phyloP scores from a whole-genome alignment of 805 yeast species.

The Geotrichum ghanense region DNA sequence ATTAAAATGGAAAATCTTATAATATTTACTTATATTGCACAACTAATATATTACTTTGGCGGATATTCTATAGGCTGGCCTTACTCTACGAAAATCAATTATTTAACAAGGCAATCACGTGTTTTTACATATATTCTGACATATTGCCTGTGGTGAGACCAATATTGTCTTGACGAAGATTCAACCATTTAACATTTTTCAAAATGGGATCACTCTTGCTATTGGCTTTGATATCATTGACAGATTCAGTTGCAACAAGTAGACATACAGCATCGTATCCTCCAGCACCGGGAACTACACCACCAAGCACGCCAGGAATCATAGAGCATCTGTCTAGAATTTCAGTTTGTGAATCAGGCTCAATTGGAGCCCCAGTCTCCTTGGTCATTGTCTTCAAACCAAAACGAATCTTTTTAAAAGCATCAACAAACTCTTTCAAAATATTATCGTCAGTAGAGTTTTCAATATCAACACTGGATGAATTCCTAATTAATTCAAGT shows the following conservation, averaged over 20 bases:
- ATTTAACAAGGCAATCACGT: no score
- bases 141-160: conserved; percentile 46
- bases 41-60: no score
- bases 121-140: conserved; percentile 2
- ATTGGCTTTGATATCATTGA: conserved; percentile 25
- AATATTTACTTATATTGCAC: no score
- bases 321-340: conserved; percentile 46
- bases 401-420: conserved; percentile 35
- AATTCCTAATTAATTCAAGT: conserved; percentile 4
- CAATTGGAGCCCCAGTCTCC: conserved; percentile 73
- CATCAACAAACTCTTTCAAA: conserved; percentile 4
- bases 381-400: conserved; percentile 50
- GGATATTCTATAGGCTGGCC: no score
- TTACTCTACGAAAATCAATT: no score
- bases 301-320: conserved; percentile 73
- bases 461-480: conserved; percentile 2
- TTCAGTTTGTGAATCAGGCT: conserved; percentile 66
- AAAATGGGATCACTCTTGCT: conserved; percentile 25
- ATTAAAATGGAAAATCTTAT: no score
- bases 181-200: conserved; percentile 51
- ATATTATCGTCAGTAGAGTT: conserved; percentile 1
- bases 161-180: conserved; percentile 46
- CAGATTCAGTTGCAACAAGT: conserved; percentile 40
- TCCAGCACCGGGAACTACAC: conserved; percentile 99
- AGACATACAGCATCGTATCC: conserved; percentile 89